Percentiles rank a stretch among this genome's conserved stretches.
These are phyloP conservation scores for Aureobasidium sp. DNA, from an alignment of 2,329 filamentous ascomycete species.

Conservation along the genomic window DNA sequence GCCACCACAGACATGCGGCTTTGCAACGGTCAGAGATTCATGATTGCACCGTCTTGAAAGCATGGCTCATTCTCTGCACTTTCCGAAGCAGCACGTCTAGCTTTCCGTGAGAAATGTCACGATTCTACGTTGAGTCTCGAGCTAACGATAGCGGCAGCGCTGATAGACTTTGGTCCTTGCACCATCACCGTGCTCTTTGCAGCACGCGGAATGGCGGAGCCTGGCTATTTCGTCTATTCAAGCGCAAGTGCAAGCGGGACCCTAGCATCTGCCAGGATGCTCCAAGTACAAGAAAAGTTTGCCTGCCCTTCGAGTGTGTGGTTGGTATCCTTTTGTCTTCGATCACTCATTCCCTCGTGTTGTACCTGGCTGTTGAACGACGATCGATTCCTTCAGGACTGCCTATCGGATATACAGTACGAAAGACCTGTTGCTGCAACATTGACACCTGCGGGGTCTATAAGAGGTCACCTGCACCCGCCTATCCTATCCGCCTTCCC, in stretches of 20 bases:
- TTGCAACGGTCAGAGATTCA: neutral
- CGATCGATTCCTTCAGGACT: neutral
- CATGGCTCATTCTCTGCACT: neutral
- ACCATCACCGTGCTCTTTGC: neutral
- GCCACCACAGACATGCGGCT: neutral
- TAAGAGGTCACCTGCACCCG: slow-evolving; percentile 8
- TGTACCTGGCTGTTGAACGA: neutral
- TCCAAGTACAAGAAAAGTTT: slow-evolving; percentile 9
- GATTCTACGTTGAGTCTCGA: neutral
- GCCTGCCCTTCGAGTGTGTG: neutral
- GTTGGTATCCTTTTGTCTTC: neutral
- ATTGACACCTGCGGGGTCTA: neutral
- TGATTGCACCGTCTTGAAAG: neutral
- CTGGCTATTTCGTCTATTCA: neutral
- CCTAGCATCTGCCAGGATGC: neutral
- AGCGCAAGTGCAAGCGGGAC: neutral
- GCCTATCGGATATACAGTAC: neutral
- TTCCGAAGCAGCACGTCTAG: neutral
- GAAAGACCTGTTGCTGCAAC: neutral
- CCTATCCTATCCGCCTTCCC: neutral
- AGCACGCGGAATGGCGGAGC: neutral
- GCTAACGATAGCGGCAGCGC: neutral
- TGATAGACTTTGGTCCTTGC: neutral
- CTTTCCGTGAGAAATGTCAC: neutral
- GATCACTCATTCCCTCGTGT: neutral